phyloP scores from a whole-genome alignment of 106 monocot genomes.

The Alisma plantagoaquatica region DNA sequence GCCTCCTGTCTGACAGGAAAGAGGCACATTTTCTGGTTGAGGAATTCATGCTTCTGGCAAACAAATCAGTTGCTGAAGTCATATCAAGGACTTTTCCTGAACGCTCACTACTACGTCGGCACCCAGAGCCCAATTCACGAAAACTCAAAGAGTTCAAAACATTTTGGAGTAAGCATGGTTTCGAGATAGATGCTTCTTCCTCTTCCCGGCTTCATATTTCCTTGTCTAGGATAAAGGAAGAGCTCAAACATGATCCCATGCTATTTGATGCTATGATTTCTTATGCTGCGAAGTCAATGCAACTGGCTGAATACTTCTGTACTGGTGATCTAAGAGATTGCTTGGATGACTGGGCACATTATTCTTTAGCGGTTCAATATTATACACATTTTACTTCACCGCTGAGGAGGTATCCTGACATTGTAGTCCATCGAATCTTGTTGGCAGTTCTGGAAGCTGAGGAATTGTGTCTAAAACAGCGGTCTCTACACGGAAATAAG shows the following conservation, averaged over 20 bases:
- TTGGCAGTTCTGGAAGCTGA: constrained; percentile 71
- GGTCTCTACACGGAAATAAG: too few relatives aligned
- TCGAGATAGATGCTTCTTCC: constrained; percentile 73
- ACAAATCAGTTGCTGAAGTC: constrained; percentile 66
- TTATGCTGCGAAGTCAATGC: constrained; percentile 89
- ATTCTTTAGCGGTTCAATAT: constrained; percentile 57
- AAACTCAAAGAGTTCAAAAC: constrained; percentile 84
- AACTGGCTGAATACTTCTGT: constrained; percentile 74
- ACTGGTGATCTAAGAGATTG: constrained; percentile 52
- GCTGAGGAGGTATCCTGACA: constrained; percentile 86
- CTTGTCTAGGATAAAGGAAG: constrained; percentile 56
- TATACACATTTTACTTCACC: constrained; percentile 97
- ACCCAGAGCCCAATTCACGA: constrained; percentile 74
- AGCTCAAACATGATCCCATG: constrained; percentile 59
- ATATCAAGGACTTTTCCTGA: constrained; percentile 76
- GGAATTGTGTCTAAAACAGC: constrained; percentile 35
- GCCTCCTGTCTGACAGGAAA: constrained; percentile 31
- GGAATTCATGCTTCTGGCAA: constrained; percentile 86
- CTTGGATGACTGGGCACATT: constrained; percentile 84
- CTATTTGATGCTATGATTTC: constrained; percentile 64
- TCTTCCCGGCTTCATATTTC: constrained; percentile 70
- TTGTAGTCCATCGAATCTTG: constrained; percentile 82
- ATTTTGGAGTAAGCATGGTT: constrained; percentile 73
- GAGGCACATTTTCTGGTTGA: constrained; percentile 70
- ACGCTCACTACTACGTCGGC: constrained; percentile 70